These are phyloP conservation scores for Trichophyton verrucosum DNA, from an alignment of 2,329 filamentous ascomycete species.

Conservation along the genomic window DNA sequence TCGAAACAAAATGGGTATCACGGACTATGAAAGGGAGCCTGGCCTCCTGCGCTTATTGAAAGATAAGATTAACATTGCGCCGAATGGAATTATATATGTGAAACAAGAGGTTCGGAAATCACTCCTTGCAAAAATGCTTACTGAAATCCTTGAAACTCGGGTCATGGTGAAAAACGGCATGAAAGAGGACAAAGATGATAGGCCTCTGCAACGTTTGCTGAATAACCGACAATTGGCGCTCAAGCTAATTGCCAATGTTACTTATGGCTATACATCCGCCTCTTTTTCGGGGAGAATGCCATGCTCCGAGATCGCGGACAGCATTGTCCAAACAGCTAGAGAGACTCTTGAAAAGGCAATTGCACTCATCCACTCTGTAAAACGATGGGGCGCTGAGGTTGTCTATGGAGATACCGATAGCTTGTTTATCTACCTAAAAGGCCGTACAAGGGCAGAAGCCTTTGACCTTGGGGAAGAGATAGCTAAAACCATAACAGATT, in stretches of 20 bases:
- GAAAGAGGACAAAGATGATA: constrained; percentile 86
- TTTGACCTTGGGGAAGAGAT: constrained; percentile 92
- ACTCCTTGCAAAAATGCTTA: constrained; percentile 87
- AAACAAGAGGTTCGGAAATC: constrained; percentile 79
- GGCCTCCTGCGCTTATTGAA: constrained; percentile 64
- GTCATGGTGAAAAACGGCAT: constrained; percentile 98
- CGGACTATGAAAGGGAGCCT: constrained; percentile 66
- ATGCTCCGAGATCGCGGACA: constrained; percentile 93
- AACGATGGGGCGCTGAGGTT: constrained; percentile 85
- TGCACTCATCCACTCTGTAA: constrained; percentile 76
- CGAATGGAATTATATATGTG: constrained; percentile 93
- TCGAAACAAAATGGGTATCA: constrained; percentile 86
- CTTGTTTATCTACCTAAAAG: constrained; percentile 79
- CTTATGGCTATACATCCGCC: constrained; percentile 93
- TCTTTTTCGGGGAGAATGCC: constrained; percentile 97
- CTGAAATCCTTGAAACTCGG: constrained; percentile 86
- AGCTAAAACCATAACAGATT: constrained; percentile 68
- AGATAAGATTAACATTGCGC: constrained; percentile 80
- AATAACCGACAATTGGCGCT: constrained; percentile 90
- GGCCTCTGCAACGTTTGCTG: constrained; percentile 66
- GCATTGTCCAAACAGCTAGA: constrained; percentile 88
- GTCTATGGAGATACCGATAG: constrained; percentile 98
- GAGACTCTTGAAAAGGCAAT: constrained; percentile 93
- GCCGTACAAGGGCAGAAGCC: constrained; percentile 73
- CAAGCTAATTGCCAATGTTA: constrained; percentile 96